A percentile compares a stretch with the other conserved stretches of the same genome.
phyloP scores from a whole-genome alignment of 148 eudicot genomes.

The Euryodendron excelsum region DNA sequence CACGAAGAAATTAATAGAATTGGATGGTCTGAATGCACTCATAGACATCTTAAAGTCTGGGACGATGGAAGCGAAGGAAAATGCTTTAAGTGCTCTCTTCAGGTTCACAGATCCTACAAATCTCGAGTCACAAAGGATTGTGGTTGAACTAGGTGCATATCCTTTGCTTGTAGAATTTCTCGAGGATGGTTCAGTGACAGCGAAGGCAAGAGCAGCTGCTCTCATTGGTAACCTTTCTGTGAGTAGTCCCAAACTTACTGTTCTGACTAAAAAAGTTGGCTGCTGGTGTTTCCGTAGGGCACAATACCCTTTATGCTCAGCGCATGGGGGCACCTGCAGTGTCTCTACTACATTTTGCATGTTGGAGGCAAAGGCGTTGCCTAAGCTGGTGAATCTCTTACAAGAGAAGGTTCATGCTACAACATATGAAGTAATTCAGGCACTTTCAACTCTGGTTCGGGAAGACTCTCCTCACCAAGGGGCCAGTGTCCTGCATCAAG shows the following conservation, averaged over 20 bases:
- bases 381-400: slow-evolving; percentile 30
- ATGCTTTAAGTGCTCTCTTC: slow-evolving; percentile 41
- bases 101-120: slow-evolving; percentile 41
- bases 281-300: slow-evolving; percentile 17
- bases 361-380: slow-evolving; percentile 34
- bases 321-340: slow-evolving; percentile 37
- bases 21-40: slow-evolving; percentile 34
- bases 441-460: slow-evolving; percentile 35
- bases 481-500: slow-evolving; percentile 34
- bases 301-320: slow-evolving; percentile 18
- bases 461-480: slow-evolving; percentile 32
- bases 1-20: slow-evolving; percentile 33
- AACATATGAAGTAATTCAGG: slow-evolving; percentile 38
- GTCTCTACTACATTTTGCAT: slow-evolving; percentile 32
- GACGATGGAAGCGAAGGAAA: slow-evolving; percentile 36
- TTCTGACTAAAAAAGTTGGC: slow-evolving; percentile 1
- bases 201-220: slow-evolving; percentile 43
- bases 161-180: slow-evolving; percentile 31
- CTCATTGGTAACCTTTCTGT: slow-evolving; percentile 39
- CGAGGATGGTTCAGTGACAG: slow-evolving; percentile 26
- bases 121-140: slow-evolving; percentile 26
- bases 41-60: slow-evolving; percentile 29
- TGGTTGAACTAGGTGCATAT: slow-evolving; percentile 29
- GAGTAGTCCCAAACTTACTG: slow-evolving; percentile 28
- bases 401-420: slow-evolving; percentile 26